phyloP scores from a whole-genome alignment of 2,329 filamentous ascomycete species.

The Massarina eburnea region DNA sequence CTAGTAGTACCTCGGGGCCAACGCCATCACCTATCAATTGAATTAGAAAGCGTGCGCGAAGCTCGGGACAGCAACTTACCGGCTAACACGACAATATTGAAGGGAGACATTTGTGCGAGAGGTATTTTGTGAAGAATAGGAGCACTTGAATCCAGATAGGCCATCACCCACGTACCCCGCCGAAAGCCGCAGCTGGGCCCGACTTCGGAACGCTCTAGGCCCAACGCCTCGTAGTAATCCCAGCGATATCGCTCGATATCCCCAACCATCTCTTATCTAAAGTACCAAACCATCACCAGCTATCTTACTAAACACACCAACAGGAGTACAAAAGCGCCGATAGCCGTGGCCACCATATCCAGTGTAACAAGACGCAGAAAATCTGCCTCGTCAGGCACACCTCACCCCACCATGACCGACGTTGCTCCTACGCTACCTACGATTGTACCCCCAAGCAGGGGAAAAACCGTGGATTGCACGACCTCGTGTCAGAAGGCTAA shows the following conservation, averaged over 20 bases:
- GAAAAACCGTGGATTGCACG: no score
- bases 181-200: not conserved
- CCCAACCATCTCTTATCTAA: no score
- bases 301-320: no score
- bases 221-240: no score
- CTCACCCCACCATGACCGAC: not conserved
- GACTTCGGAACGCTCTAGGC: not conserved
- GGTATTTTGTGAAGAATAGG: no score
- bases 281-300: no score
- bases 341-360: not conserved
- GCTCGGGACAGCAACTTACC: conserved; percentile 27
- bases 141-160: no score
- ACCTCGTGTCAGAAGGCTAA: no score
- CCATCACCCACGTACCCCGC: not conserved
- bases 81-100: conserved; percentile 46
- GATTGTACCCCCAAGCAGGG: no score
- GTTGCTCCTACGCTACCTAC: no score
- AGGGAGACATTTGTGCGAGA: conserved; percentile 39
- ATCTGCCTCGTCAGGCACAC: not conserved
- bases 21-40: conserved; percentile 43
- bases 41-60: conserved; percentile 2
- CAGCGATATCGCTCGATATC: no score
- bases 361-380: not conserved
- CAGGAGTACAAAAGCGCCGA: not conserved
- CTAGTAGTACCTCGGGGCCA: conserved; percentile 42